These are phyloP conservation scores for Zygoascus bituminiphila DNA, from an alignment of 805 yeast genomes.

Conservation along the genomic window DNA sequence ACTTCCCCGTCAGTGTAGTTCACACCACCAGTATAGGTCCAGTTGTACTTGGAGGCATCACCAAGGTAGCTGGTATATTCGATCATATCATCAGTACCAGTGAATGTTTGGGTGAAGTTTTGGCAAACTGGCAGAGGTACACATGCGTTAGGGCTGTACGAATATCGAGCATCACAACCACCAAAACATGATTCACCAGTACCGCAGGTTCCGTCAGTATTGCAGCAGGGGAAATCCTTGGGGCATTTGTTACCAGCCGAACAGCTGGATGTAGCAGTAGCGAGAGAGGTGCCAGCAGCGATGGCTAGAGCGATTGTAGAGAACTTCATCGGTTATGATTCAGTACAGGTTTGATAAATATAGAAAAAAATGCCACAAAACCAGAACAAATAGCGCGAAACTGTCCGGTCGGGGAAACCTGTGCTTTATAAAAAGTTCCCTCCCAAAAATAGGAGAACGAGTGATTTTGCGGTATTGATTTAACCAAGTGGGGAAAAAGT, in stretches of 20 bases:
- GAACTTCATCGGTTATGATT: too few species aligned
- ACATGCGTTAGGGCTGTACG: constrained; percentile 61
- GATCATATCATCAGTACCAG: constrained; percentile 25
- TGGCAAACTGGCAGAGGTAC: constrained; percentile 79
- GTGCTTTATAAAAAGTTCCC: too few species aligned
- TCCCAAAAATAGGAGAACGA: too few species aligned
- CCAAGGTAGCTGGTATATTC: constrained; percentile 50
- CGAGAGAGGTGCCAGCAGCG: constrained; percentile 17
- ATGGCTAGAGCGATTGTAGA: constrained; percentile 4
- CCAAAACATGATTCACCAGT: constrained; percentile 72
- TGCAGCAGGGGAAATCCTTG: constrained; percentile 74
- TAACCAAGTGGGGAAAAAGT: too few species aligned
- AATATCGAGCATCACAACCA: constrained; percentile 75
- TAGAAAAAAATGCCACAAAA: too few species aligned
- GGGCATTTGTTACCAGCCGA: constrained; percentile 57
- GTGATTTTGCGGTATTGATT: too few species aligned
- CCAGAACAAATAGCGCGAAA: too few species aligned
- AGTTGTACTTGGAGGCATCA: constrained; percentile 55
- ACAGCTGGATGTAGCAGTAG: constrained; percentile 35
- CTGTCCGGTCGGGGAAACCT: too few species aligned
- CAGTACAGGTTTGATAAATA: too few species aligned
- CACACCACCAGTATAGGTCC: constrained; percentile 52
- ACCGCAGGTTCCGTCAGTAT: constrained; percentile 73
- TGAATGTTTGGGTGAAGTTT: constrained; percentile 27
- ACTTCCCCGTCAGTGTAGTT: constrained; percentile 46